phyloP scores from a whole-genome alignment of 495 filamentous ascomycete species.

The Monascus purpureus region DNA sequence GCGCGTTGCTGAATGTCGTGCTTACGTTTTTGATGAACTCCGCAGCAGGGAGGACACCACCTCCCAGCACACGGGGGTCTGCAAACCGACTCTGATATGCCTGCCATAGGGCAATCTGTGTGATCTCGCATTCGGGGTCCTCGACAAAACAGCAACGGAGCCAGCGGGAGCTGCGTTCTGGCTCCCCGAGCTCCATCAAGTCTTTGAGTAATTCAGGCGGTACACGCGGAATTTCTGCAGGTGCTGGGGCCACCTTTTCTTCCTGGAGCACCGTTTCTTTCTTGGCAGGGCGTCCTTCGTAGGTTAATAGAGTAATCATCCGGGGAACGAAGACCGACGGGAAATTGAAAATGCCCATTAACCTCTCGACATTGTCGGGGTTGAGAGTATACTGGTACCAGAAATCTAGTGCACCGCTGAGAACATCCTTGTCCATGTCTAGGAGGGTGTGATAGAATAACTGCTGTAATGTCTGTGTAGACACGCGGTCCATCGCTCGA shows the following conservation, averaged over 20 bases:
- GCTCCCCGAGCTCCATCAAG: conserved; percentile 63
- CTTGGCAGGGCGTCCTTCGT: conserved; percentile 39
- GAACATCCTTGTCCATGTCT: conserved; percentile 74
- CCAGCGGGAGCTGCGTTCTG: conserved; percentile 81
- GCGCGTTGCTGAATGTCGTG: conserved; percentile 57
- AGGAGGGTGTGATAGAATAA: conserved; percentile 71
- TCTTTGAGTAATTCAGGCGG: conserved; percentile 65
- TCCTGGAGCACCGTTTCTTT: conserved; percentile 29
- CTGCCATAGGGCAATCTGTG: conserved; percentile 93
- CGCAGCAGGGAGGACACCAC: conserved; percentile 63
- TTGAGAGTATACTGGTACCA: conserved; percentile 88
- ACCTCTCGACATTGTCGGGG: conserved; percentile 65
- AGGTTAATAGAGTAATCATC: conserved; percentile 59
- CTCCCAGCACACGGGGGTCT: conserved; percentile 29
- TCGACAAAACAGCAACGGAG: conserved; percentile 57
- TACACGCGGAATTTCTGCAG: conserved; percentile 55
- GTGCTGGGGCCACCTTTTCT: conserved; percentile 33
- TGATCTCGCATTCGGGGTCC: conserved; percentile 70
- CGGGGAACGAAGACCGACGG: conserved; percentile 55
- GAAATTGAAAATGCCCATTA: conserved; percentile 47
- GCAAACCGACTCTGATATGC: conserved; percentile 82
- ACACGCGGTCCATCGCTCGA: conserved; percentile 54
- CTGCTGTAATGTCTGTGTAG: conserved; percentile 45
- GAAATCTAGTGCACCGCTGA: conserved; percentile 80
- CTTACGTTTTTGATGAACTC: conserved; percentile 97